phyloP scores from a whole-genome alignment of 345 rosid species.

The Syzygium jambos region DNA sequence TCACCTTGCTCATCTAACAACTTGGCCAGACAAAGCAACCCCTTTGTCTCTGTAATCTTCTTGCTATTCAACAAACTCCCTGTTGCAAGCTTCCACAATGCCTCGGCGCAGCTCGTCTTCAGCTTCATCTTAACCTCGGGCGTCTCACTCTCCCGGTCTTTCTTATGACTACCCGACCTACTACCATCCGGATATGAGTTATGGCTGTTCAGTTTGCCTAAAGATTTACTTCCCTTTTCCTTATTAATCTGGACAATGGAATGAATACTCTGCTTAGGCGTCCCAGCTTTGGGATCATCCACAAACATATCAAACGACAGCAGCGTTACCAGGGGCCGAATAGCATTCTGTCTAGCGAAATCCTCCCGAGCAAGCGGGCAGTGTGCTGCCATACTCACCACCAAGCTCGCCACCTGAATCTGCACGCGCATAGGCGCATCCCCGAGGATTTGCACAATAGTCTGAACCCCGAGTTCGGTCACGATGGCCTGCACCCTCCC shows the following conservation, averaged over 20 bases:
- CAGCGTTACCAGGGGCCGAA: constrained; percentile 17
- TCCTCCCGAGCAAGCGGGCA: constrained; percentile 19
- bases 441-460: constrained; percentile 14
- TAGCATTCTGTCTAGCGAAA: constrained; percentile 14
- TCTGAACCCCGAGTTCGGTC: constrained; percentile 5
- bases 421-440: constrained; percentile 25
- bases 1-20: constrained; percentile 9
- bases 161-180: background rate
- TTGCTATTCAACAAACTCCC: constrained; percentile 4
- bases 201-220: background rate
- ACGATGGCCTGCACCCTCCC: constrained; percentile 14
- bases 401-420: constrained; percentile 18
- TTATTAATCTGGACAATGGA: constrained; percentile 9
- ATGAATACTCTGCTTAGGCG: constrained; percentile 7
- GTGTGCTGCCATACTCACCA: constrained; percentile 12
- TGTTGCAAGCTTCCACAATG: constrained; percentile 8
- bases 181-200: background rate
- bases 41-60: constrained; percentile 12
- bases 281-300: constrained; percentile 11
- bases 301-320: constrained; percentile 21
- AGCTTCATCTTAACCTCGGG: background rate
- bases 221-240: background rate
- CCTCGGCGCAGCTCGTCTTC: constrained; percentile 8
- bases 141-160: constrained; percentile 8
- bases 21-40: constrained; percentile 13